phyloP scores from a whole-genome alignment of 805 yeast genomes.

The Candida hungchunana region DNA sequence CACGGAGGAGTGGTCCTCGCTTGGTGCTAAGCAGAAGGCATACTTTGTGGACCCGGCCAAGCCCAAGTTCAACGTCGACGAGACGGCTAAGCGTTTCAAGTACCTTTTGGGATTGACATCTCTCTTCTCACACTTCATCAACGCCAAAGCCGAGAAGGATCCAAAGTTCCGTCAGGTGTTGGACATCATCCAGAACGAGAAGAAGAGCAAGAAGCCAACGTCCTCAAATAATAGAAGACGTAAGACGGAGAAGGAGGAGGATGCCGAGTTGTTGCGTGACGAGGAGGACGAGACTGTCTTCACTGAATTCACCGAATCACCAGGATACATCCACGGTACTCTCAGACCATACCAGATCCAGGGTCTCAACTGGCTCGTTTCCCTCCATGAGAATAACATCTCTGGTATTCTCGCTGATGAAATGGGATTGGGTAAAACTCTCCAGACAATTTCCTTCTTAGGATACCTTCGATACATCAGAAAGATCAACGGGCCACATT shows the following conservation, averaged over 20 bases:
- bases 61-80: constrained; percentile 46
- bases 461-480: constrained; percentile 66
- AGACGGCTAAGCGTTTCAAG: constrained; percentile 62
- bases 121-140: constrained; percentile 64
- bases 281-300: constrained; percentile 35
- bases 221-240: constrained; percentile 52
- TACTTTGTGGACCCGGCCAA: constrained; percentile 34
- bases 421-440: constrained; percentile 81
- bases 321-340: constrained; percentile 61
- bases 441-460: constrained; percentile 67
- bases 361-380: constrained; percentile 76
- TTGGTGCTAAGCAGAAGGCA: constrained; percentile 16
- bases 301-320: constrained; percentile 80
- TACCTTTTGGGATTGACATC: constrained; percentile 63
- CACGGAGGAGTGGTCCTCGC: not conserved
- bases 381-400: constrained; percentile 60
- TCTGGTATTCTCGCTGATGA: constrained; percentile 82
- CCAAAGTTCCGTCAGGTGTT: constrained; percentile 51
- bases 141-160: constrained; percentile 59
- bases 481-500: constrained; percentile 63
- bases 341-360: constrained; percentile 74
- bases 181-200: constrained; percentile 34
- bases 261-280: constrained; percentile 62
- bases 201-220: constrained; percentile 16
- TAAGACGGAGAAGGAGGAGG: constrained; percentile 77